Conservation (phyloP, 495 filamentous ascomycete genomes). For the Usnea hakonensis region DNA sequence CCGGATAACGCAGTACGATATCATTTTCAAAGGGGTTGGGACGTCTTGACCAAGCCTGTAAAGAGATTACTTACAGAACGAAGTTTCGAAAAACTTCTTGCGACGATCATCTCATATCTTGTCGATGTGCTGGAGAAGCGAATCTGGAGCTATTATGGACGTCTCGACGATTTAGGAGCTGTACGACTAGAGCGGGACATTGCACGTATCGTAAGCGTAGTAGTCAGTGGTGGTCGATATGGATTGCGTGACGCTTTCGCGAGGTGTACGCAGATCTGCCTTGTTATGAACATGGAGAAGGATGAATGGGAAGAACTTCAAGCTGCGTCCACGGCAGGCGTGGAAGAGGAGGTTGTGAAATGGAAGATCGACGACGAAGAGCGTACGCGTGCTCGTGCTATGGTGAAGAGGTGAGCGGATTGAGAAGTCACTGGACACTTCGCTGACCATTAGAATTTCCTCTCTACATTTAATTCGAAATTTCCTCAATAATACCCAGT, state of each 20-base stretch:
- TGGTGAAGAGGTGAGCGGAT: constrained; percentile 37
- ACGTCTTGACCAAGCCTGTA: constrained; percentile 72
- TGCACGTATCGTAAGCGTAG: constrained; percentile 64
- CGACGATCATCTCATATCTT: constrained; percentile 64
- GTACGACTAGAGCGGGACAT: constrained; percentile 86
- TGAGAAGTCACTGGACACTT: neutral
- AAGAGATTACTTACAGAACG: constrained; percentile 72
- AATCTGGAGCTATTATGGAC: constrained; percentile 74
- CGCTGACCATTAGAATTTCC: no score
- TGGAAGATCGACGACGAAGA: constrained; percentile 58
- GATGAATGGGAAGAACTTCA: constrained; percentile 87
- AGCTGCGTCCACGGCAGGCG: constrained; percentile 33
- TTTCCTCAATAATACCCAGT: no score
- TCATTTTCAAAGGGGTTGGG: constrained; percentile 75
- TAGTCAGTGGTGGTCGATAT: constrained; percentile 70
- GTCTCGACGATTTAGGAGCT: constrained; percentile 75
- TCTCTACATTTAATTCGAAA: no score
- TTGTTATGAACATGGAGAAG: constrained; percentile 94
- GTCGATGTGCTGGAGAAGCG: constrained; percentile 78
- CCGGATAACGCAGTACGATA: constrained; percentile 52
- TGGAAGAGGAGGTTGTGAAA: constrained; percentile 29
- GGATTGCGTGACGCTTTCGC: constrained; percentile 72
- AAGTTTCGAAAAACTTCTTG: constrained; percentile 63
- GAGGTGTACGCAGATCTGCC: constrained; percentile 71
- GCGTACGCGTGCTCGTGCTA: constrained; percentile 51